These are phyloP conservation scores for Trametes punicea DNA, from an alignment of 768 basidiomycete species.

Conservation along the genomic window DNA sequence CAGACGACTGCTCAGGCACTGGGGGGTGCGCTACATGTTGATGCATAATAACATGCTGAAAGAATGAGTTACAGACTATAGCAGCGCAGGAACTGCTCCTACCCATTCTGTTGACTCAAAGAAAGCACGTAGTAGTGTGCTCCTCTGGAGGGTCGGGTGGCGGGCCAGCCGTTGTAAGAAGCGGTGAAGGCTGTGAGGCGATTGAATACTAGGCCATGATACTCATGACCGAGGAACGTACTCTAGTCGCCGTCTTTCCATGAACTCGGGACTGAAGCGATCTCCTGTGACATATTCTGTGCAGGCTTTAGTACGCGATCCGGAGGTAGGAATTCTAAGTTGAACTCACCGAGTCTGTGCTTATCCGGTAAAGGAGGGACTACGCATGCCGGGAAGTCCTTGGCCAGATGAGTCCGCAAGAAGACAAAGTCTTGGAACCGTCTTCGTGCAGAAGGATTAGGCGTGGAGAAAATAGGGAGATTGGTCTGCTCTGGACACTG, in stretches of 20 bases:
- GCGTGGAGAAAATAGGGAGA: constrained; percentile 77
- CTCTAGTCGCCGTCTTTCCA: constrained; percentile 90
- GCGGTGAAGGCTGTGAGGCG: constrained; percentile 68
- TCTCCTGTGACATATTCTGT: constrained; percentile 97
- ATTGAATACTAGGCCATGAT: constrained; percentile 4
- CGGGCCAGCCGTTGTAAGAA: constrained; percentile 89
- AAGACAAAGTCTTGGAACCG: constrained; percentile 98
- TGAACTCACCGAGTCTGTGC: constrained; percentile 80
- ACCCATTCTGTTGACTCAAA: constrained; percentile 99
- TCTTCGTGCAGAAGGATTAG: constrained; percentile 72
- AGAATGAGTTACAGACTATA: constrained; percentile 7
- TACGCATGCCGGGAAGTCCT: constrained; percentile 97
- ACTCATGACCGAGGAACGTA: constrained; percentile 38
- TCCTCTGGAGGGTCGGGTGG: constrained; percentile 91
- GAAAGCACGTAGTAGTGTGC: constrained; percentile 88
- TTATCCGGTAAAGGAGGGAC: constrained; percentile 96
- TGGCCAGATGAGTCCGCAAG: constrained; percentile 79
- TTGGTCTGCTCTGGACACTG: constrained; percentile 62
- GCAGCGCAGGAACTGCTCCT: constrained; percentile 24
- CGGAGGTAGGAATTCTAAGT: background rate
- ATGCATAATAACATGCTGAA: constrained; percentile 93
- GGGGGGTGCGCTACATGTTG: constrained; percentile 93
- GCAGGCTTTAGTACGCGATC: background rate
- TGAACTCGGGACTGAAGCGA: constrained; percentile 94
- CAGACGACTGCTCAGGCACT: constrained; percentile 70